A percentile compares a stretch with the other conserved stretches of the same genome.
Conservation (phyloP, 2,329 filamentous ascomycete genomes). For the Chlorencoelia australis region DNA sequence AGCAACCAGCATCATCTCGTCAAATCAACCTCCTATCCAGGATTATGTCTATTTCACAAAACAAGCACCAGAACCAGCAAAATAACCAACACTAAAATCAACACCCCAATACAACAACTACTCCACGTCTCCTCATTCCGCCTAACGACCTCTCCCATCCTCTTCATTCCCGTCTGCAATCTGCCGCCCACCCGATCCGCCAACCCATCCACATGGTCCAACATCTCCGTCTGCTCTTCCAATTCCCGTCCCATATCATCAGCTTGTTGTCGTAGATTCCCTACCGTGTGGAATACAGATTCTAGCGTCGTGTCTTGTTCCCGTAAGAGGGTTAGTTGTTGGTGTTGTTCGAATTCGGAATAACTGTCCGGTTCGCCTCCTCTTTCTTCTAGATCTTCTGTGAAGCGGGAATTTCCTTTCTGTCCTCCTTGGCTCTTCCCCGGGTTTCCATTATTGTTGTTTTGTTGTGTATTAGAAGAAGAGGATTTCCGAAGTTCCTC, state of each 20-base stretch:
- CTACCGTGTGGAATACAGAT: conserved; percentile 86
- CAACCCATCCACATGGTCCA: conserved; percentile 74
- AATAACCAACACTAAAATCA: conserved; percentile 83
- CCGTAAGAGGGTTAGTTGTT: conserved; percentile 84
- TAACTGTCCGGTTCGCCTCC: conserved; percentile 39
- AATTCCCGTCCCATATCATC: conserved; percentile 93
- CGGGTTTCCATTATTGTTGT: conserved; percentile 12
- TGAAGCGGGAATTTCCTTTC: too few relatives aligned
- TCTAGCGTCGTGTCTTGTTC: conserved; percentile 92
- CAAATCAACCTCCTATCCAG: too few relatives aligned
- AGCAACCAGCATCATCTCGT: too few relatives aligned
- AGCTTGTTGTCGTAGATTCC: conserved; percentile 80
- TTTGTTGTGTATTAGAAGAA: conserved; percentile 23
- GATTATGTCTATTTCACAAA: conserved; percentile 34
- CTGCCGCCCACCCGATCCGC: conserved; percentile 82
- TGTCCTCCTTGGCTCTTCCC: conserved; percentile 28
- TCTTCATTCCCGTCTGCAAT: conserved; percentile 76
- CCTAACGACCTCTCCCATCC: conserved; percentile 73
- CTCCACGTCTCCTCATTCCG: conserved; percentile 83
- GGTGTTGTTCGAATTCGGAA: conserved; percentile 77
- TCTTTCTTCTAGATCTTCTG: too few relatives aligned
- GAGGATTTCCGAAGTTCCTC: conserved; percentile 61
- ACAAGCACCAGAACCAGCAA: conserved; percentile 69
- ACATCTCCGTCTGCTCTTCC: conserved; percentile 85
- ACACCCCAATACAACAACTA: conserved; percentile 80